Evolutionary conservation across 306 rosid species (phyloP), one percentile per base, ranked within the genome.

Genomic region (Prunus davidiana): DNA sequence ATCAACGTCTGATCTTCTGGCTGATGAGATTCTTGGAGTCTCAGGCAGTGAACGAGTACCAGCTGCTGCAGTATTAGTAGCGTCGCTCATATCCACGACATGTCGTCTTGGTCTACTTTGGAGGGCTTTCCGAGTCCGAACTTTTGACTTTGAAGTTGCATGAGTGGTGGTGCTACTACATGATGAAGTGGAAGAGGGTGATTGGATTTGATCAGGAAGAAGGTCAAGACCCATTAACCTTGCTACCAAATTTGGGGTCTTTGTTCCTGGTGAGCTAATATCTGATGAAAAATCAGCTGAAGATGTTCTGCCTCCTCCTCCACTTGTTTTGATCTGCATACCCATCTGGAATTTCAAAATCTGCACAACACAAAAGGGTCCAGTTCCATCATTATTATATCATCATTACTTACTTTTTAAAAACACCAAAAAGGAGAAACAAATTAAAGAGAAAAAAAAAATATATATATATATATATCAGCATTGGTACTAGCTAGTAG

Each of bases 151-250:
- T 8, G 46, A 28, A 16, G 65, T 49, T 69, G 76, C 67, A 82
- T 22, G 64, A 79, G 76, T 24, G 85, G 8, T 79, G 20, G 86
- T 50, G 74, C 38, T 32, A 32, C 27, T 27, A 19, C 76, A 50
- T 49, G 82, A 72, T 25, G 89, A 76, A 71, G 75, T 66, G 57
- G 78, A 76, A 32, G 76, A 72, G 9, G 88, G 89, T 63, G 91
- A 80, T 6, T 73, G 71, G 57, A 84, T 61, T 66, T 63, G 67
- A 27, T 85, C 97, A 5, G 98, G 98, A 76, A 96, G 98, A 84
- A 88, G 93, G 72, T 96, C 99, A 58, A 96, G 91, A 72, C 98
- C 99, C 99, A 96, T 96, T 55, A 96, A 66, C 76, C 99, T 91
- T 11, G 99, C 99, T 24, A 96, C 98, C 79, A 96, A 85, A 72